Evolutionary conservation across 2,329 filamentous ascomycete genomes (phyloP), one percentile per base, ranked within the genome.

Genomic region (Metarhizium album): DNA sequence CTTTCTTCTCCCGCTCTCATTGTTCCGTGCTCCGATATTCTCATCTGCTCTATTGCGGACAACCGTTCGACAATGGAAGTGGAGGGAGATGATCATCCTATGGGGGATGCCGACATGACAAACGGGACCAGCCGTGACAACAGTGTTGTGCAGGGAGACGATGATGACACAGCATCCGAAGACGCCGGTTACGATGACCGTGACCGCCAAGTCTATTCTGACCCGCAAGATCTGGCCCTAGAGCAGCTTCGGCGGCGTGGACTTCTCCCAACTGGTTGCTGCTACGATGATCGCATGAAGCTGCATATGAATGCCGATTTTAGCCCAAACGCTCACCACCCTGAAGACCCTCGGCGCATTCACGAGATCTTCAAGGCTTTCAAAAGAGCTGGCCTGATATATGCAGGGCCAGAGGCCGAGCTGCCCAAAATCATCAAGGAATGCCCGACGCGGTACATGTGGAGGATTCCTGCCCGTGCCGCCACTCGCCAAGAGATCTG

Each of bases 251-350:
- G 64, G 14, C 68, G 69, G 51, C 72, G 68, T 37, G 73, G 74
- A 2, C 67, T 80, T 24, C 72, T 87, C 1, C 80, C 84, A 0
- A 90, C 86, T 0, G 87, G 87, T 3, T 82, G 86, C 54, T 91
- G 87, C 57, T 98, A 97, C 64, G 93, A 98, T 70, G 83, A 88
- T 52, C 82, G 91, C 31, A 98, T 98, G 93, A 89, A 93, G 54
- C 86, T 94, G 54, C 93, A 98, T 65, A 87, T 90, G 50, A 95
- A 96, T 63, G 83, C 87, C 16, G 83, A 88, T 64, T 84, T 82
- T 62, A 80, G 78, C 18, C 76, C 78, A 1, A 79, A 83, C 46
- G 85, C 91, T 22, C 84, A 94, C 48, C 93, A 98, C 62, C 93
- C 93, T 0, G 93, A 98, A 67, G 93, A 98, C 60, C 93, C 93